A percentile compares a stretch with the other conserved stretches of the same genome.
Evolutionary conservation across 305 asterid genomes (phyloP).

Genomic region (Fraxinus angustifolia): DNA sequence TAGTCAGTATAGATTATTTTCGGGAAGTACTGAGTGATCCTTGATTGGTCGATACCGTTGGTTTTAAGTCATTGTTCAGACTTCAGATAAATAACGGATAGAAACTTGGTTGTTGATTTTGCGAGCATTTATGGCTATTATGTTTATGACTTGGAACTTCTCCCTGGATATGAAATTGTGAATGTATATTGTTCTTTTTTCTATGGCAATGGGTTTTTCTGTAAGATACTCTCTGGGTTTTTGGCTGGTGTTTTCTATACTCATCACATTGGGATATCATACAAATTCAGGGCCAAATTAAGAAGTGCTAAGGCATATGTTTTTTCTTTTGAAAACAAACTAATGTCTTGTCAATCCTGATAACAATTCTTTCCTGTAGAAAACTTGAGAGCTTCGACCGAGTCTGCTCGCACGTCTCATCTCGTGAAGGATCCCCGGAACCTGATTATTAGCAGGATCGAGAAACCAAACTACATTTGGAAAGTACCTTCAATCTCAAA

Average conservation of each 20-base stretch:
- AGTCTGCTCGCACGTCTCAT: too few relatives aligned
- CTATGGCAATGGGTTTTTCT: neutral
- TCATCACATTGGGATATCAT: neutral
- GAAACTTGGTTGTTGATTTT: neutral
- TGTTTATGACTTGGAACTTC: constrained; percentile 19
- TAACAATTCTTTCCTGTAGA: neutral
- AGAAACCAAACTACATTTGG: too few relatives aligned
- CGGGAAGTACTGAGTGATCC: neutral
- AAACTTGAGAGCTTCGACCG: neutral
- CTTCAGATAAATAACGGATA: constrained; percentile 2
- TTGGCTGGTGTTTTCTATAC: neutral
- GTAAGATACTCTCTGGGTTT: neutral
- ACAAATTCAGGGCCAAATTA: neutral
- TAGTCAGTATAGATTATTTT: constrained; percentile 27
- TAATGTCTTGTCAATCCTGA: neutral
- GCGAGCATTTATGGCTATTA: constrained; percentile 10
- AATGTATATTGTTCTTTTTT: neutral
- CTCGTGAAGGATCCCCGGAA: too few relatives aligned
- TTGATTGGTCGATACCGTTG: constrained; percentile 18
- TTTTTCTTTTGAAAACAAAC: neutral
- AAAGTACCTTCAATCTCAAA: too few relatives aligned
- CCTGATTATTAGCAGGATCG: too few relatives aligned
- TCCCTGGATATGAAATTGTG: neutral
- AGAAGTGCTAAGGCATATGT: neutral
- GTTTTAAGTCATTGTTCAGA: constrained; percentile 18